A percentile compares a stretch with the other conserved stretches of the same genome.
Evolutionary conservation across 2,329 filamentous ascomycete genomes (phyloP).

Genomic region (Thelonectria blattea): DNA sequence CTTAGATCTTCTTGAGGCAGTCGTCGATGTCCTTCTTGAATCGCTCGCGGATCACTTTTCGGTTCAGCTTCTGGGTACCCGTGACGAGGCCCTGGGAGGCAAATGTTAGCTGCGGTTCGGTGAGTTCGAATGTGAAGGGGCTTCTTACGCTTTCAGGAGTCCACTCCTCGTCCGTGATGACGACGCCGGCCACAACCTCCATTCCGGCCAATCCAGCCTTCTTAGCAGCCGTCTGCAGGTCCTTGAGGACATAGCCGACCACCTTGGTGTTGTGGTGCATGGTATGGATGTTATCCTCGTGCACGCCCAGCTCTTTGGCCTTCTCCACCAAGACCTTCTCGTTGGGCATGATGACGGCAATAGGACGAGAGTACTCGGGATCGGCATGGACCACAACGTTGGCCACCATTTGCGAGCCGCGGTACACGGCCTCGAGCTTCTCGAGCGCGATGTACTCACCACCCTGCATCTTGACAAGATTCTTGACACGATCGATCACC

Average conservation of each 20-base stretch:
- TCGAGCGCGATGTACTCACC: constrained; percentile 98
- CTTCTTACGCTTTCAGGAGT: constrained; percentile 79
- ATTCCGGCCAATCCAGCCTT: constrained; percentile 71
- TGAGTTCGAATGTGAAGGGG: background rate
- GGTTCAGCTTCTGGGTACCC: constrained; percentile 67
- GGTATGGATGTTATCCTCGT: constrained; percentile 70
- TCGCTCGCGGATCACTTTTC: constrained; percentile 55
- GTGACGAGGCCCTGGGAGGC: constrained; percentile 61
- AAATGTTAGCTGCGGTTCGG: constrained; percentile 29
- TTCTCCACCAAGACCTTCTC: constrained; percentile 67
- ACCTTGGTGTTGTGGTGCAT: constrained; percentile 73
- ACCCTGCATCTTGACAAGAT: constrained; percentile 92
- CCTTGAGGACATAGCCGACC: constrained; percentile 66
- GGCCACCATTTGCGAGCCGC: constrained; percentile 75
- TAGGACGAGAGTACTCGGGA: constrained; percentile 73
- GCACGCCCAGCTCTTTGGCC: constrained; percentile 66
- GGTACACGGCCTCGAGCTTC: constrained; percentile 92
- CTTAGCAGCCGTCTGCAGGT: constrained; percentile 69
- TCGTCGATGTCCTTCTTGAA: constrained; percentile 60
- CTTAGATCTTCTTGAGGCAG: constrained; percentile 42
- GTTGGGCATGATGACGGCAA: constrained; percentile 78
- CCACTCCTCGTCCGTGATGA: constrained; percentile 86
- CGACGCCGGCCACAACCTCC: constrained; percentile 78
- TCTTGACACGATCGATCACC: constrained; percentile 97
- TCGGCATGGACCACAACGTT: constrained; percentile 91